phyloP scores from a whole-genome alignment of 768 basidiomycete species.

The Russula brevipes region DNA sequence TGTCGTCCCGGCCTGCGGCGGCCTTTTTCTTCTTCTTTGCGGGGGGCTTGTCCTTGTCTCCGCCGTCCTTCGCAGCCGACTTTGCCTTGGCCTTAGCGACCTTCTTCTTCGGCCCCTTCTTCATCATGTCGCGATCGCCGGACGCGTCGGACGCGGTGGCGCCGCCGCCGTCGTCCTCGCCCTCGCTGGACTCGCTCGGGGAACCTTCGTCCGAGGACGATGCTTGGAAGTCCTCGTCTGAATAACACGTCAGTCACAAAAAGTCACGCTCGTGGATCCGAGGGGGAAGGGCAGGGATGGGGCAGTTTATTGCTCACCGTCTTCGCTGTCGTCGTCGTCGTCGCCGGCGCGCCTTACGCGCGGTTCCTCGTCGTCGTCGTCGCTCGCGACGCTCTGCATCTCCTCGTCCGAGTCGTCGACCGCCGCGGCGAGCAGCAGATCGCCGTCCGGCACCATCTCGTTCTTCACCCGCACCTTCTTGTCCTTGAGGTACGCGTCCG shows the following conservation, averaged over 20 bases:
- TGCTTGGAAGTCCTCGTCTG: constrained; percentile 88
- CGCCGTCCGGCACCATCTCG: constrained; percentile 87
- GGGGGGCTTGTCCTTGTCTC: constrained; percentile 25
- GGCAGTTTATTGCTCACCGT: constrained; percentile 41
- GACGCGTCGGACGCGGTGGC: constrained; percentile 81
- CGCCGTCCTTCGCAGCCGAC: constrained; percentile 35
- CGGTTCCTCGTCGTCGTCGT: constrained; percentile 56
- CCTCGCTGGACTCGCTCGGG: constrained; percentile 67
- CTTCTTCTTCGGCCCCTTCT: constrained; percentile 35
- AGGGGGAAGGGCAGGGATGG: constrained; percentile 6
- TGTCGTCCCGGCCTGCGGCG: constrained; percentile 25
- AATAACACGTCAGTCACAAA: constrained; percentile 8
- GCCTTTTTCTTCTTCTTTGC: constrained; percentile 35
- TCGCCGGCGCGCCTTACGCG: constrained; percentile 42
- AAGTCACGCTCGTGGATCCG: no score
- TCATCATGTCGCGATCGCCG: constrained; percentile 64
- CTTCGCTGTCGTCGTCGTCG: constrained; percentile 77
- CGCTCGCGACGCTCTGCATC: constrained; percentile 75
- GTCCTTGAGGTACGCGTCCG: constrained; percentile 78
- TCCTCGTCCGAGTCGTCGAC: constrained; percentile 76
- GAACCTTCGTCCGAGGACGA: constrained; percentile 86
- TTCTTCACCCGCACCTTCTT: constrained; percentile 95
- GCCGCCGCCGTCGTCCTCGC: constrained; percentile 51
- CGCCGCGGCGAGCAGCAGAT: constrained; percentile 61
- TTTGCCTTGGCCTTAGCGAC: constrained; percentile 38